A percentile compares a stretch with the other conserved stretches of the same genome.
phyloP scores from a whole-genome alignment of 1,284 basidiomycete species.

The Heliocybe sulcata region DNA sequence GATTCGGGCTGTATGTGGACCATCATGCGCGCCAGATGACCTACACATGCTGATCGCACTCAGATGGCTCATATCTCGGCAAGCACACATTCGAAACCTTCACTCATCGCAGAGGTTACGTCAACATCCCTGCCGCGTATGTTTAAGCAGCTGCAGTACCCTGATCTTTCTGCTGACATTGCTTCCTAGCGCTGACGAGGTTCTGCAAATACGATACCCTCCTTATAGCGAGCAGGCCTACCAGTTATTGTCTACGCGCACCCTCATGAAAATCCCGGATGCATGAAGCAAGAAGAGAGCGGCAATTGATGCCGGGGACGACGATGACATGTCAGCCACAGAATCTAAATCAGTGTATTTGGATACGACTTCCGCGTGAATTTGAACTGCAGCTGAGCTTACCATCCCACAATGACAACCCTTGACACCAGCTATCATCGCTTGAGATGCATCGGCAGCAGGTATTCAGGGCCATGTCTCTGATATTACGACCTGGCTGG shows the following conservation, averaged over 20 bases:
- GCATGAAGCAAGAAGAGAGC: no score
- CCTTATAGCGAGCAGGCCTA: constrained; percentile 13
- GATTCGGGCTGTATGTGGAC: constrained; percentile 21
- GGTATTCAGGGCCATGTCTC: no score
- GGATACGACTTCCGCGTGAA: no score
- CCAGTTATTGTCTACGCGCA: not conserved
- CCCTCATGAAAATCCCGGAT: not conserved
- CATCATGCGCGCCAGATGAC: not conserved
- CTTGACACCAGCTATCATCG: no score
- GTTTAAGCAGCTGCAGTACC: not conserved
- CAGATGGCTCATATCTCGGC: constrained; percentile 20
- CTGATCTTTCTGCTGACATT: not conserved
- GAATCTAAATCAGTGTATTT: no score
- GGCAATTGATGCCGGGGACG: no score
- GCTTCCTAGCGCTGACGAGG: constrained; percentile 12
- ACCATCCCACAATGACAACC: no score
- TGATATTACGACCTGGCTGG: no score
- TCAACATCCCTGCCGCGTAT: constrained; percentile 20
- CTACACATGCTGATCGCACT: not conserved
- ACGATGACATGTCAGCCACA: no score
- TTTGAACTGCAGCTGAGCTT: no score
- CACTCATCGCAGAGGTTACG: constrained; percentile 19
- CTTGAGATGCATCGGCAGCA: no score
- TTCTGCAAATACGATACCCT: constrained; percentile 14
- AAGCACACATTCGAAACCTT: constrained; percentile 25